Conservation (phyloP, 2,329 filamentous ascomycete species). For the Arthrobotrys sinensis region DNA sequence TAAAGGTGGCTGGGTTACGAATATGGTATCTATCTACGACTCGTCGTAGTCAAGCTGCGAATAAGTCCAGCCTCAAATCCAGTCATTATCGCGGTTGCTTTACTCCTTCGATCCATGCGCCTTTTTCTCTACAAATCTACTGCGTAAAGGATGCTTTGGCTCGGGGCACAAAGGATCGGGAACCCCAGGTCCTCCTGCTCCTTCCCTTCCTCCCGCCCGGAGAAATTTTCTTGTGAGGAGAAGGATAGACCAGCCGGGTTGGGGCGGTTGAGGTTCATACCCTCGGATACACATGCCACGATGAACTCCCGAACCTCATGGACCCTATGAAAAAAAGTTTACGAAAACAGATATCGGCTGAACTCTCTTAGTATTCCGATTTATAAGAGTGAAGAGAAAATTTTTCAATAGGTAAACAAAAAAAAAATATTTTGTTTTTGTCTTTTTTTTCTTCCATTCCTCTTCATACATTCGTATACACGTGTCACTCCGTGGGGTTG, state of each 20-base stretch:
- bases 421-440: constrained; percentile 19
- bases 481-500: constrained; percentile 61
- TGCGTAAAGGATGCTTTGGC: constrained; percentile 18
- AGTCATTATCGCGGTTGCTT: constrained; percentile 49
- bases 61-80: constrained; percentile 10
- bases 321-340: background rate
- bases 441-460: constrained; percentile 2
- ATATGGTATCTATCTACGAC: constrained; percentile 24
- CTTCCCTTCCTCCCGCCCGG: constrained; percentile 48
- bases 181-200: constrained; percentile 19
- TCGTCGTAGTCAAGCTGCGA: background rate
- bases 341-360: constrained; percentile 32
- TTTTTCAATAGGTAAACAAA: constrained; percentile 23
- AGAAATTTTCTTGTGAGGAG: constrained; percentile 49
- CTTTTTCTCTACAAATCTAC: constrained; percentile 44
- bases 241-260: constrained; percentile 40
- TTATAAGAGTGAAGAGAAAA: constrained; percentile 53
- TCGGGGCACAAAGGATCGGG: constrained; percentile 28
- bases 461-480: constrained; percentile 40
- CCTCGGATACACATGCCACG: constrained; percentile 59
- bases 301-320: constrained; percentile 10
- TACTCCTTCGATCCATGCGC: constrained; percentile 25
- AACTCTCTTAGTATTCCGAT: constrained; percentile 47
- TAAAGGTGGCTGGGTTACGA: constrained; percentile 44
- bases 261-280: constrained; percentile 30